Conservation (phyloP, 176 grass and related monocot genomes). For the Eleusine indica region DNA sequence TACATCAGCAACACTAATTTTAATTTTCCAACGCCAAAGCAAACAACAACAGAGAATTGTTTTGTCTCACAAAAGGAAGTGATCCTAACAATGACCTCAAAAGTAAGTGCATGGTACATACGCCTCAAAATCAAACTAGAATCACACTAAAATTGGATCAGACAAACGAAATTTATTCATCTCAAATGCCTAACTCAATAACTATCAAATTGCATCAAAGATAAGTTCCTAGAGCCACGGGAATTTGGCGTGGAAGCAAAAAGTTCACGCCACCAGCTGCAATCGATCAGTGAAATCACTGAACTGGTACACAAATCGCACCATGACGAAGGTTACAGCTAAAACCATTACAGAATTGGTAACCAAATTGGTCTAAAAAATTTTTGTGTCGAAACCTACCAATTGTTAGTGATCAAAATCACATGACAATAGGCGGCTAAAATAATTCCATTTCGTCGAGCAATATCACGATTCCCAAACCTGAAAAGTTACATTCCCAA, state of each 20-base stretch:
- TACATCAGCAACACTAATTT: background rate
- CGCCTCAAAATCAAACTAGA: background rate
- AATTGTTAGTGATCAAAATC: background rate
- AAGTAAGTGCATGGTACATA: background rate
- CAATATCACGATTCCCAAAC: conserved; percentile 13
- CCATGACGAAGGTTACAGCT: background rate
- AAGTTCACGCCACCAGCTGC: background rate
- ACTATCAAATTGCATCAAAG: background rate
- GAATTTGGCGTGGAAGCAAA: background rate
- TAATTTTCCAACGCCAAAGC: conserved; percentile 6
- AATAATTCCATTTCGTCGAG: background rate
- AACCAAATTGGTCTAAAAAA: conserved; percentile 15
- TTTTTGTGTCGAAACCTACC: background rate
- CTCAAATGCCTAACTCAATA: background rate
- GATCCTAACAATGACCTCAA: conserved; percentile 16
- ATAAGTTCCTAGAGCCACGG: background rate
- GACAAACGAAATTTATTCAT: background rate
- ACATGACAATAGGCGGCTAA: background rate
- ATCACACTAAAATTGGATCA: background rate
- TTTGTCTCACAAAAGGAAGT: conserved; percentile 11
- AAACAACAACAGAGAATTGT: background rate
- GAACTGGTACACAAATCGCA: background rate
- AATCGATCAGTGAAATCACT: background rate
- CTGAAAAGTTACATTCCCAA: background rate
- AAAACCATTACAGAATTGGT: background rate